Evolutionary conservation across 129 eudicot genomes (phyloP), one percentile per base, ranked within the genome.

Genomic region (Lonicera japonica): DNA sequence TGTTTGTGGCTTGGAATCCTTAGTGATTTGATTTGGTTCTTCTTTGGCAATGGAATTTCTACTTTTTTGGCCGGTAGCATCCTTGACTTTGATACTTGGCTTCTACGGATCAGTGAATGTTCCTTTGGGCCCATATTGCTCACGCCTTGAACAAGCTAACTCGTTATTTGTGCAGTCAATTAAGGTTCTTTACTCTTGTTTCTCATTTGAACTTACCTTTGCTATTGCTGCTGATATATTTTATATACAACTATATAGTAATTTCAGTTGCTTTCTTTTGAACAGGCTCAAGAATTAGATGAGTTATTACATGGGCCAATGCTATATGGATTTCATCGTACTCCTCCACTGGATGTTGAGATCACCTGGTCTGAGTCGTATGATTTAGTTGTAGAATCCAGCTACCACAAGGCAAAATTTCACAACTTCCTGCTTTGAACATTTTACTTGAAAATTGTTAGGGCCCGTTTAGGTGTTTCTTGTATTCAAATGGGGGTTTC

Each of bases 301-400:
- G 68, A 60, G 17, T 20, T 56, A 59, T 36, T 4, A n/a, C 38
- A 38, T n/a, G 67, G 67, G 55, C 57, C 63, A 21, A 66, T 60
- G 63, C 57, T 73, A 10, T 73, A 73, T 66, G 78, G 78, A 22
- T 73, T 73, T 24, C 15, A 60, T 60, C 15, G 53, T 21, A 9
- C 48, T 25, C 78, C 78, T 34, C 25, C 67, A 48, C 67, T 66
- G n/a, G 73, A 73, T 52, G 63, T 59, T 18, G 38, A 15, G 22
- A 41, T 50, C 25, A 73, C 55, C 5, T 73, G 78, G 78, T 58
- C 73, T 4, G 56, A 53, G 29, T 53, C 47, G 11, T 63, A 50
- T 48, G 19, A 8, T 34, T 63, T 17, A 38, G 53, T 22, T 51
- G 21, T 73, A 3, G 56, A 58, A 36, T 43, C 68, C 17, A 16